Evolutionary conservation across 495 filamentous ascomycete species (phyloP).

Genomic region (Penicillium paradoxum): DNA sequence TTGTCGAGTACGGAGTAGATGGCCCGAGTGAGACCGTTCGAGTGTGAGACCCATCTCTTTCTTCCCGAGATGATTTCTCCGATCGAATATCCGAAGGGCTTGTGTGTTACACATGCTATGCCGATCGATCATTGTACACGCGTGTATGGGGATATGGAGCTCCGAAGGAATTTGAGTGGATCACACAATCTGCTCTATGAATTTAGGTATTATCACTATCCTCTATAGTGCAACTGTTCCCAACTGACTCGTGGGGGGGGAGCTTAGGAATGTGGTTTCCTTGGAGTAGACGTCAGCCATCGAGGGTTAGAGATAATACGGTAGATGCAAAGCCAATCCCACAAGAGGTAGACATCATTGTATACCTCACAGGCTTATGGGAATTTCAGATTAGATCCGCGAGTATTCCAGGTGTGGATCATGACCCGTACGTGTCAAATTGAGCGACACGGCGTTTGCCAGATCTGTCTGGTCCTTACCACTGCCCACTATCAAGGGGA

Average conservation of each 20-base stretch:
- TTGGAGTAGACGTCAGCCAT: not conserved
- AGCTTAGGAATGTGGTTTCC: not conserved
- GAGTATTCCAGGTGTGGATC: constrained; percentile 1
- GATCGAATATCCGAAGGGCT: not conserved
- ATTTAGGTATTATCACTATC: constrained; percentile 2
- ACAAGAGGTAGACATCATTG: not conserved
- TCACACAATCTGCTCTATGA: constrained; percentile 15
- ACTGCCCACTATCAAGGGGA: constrained; percentile 15
- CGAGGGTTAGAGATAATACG: not conserved
- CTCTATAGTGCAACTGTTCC: not conserved
- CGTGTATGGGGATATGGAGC: constrained; percentile 7
- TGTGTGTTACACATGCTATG: constrained; percentile 13
- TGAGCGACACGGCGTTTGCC: constrained; percentile 13
- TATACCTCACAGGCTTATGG: not conserved
- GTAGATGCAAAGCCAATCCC: too few relatives aligned
- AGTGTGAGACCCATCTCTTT: not conserved
- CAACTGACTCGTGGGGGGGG: not conserved
- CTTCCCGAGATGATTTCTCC: not conserved
- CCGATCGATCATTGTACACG: constrained; percentile 19
- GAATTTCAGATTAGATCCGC: not conserved
- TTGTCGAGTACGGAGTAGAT: not conserved
- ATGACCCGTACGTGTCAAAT: constrained; percentile 2
- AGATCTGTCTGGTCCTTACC: constrained; percentile 17
- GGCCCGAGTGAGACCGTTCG: not conserved
- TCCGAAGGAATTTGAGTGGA: constrained; percentile 3